Evolutionary conservation across 139 green algal species (phyloP).

Genomic region (Chlamydomonas sphaeroides): DNA sequence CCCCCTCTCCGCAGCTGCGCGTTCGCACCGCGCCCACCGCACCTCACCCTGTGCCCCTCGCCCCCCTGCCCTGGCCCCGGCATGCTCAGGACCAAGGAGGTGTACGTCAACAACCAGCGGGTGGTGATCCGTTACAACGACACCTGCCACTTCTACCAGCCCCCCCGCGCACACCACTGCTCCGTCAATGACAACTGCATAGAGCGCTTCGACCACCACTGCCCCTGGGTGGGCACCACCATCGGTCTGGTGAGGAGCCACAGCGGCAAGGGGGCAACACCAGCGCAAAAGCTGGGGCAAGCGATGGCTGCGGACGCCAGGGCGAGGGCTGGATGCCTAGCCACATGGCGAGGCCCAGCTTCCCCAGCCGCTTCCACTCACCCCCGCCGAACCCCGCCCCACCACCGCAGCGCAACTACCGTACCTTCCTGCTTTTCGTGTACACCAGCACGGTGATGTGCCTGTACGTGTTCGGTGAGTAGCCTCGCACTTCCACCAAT

Average conservation of each 20-base stretch:
- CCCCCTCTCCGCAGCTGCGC: too few relatives aligned
- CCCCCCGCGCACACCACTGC: slow-evolving; percentile 94
- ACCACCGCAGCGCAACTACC: slow-evolving; percentile 93
- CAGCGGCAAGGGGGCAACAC: too few relatives aligned
- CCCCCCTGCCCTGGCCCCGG: too few relatives aligned
- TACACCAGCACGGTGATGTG: slow-evolving; percentile 85
- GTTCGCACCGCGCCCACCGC: too few relatives aligned
- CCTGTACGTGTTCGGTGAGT: slow-evolving; percentile 86
- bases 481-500: too few relatives aligned
- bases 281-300: too few relatives aligned
- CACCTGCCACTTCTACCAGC: slow-evolving; percentile 92
- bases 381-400: neutral
- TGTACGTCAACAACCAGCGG: slow-evolving; percentile 71
- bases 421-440: slow-evolving; percentile 96
- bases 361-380: neutral
- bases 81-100: slow-evolving; percentile 42
- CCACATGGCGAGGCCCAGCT: too few relatives aligned
- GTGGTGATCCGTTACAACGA: slow-evolving; percentile 85
- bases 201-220: slow-evolving; percentile 98
- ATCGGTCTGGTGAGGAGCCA: slow-evolving; percentile 75
- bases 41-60: too few relatives aligned
- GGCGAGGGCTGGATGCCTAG: too few relatives aligned
- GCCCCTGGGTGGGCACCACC: slow-evolving; percentile 96
- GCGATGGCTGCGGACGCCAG: too few relatives aligned
- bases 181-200: slow-evolving; percentile 98